Conservation (phyloP, 768 basidiomycete genomes). For the Imleria badia region DNA sequence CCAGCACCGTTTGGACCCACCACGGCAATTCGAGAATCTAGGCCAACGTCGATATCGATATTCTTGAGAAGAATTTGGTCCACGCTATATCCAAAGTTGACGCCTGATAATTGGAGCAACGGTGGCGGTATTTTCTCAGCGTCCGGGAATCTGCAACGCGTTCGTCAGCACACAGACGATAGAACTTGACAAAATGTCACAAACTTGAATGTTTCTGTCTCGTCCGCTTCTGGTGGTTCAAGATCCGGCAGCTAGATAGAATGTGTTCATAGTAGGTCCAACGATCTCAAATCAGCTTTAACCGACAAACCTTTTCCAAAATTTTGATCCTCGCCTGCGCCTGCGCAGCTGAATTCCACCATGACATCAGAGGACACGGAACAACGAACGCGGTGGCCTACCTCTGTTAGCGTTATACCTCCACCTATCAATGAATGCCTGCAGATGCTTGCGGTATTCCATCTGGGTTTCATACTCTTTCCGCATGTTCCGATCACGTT, state of each 20-base stretch:
- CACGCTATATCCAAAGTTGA: slow-evolving; percentile 81
- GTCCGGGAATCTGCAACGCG: slow-evolving; percentile 73
- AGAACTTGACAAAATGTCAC: slow-evolving; percentile 1
- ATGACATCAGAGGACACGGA: slow-evolving; percentile 1
- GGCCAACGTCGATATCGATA: slow-evolving; percentile 86
- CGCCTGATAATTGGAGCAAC: slow-evolving; percentile 86
- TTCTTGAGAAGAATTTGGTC: slow-evolving; percentile 75
- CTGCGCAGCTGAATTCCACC: slow-evolving; percentile 64
- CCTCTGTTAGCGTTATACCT: slow-evolving; percentile 95
- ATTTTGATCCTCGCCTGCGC: slow-evolving; percentile 80
- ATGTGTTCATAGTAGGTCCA: background rate
- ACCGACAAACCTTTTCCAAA: slow-evolving; percentile 60
- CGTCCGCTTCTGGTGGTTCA: slow-evolving; percentile 89
- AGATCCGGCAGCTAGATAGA: slow-evolving; percentile 83
- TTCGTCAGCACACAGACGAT: background rate
- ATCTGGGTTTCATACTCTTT: slow-evolving; percentile 97
- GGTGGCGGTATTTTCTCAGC: slow-evolving; percentile 98
- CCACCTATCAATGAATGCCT: slow-evolving; percentile 99
- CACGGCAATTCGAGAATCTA: slow-evolving; percentile 94
- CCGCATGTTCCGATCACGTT: slow-evolving; percentile 84
- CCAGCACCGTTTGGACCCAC: slow-evolving; percentile 96
- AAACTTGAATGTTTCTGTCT: slow-evolving; percentile 89
- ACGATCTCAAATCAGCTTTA: background rate
- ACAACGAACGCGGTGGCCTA: slow-evolving; percentile 24
- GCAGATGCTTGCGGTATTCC: slow-evolving; percentile 91